Percentiles rank a stretch among this genome's conserved stretches.
These are phyloP conservation scores for Podospora anserina DNA, from an alignment of 495 filamentous ascomycete species.

Conservation along the genomic window DNA sequence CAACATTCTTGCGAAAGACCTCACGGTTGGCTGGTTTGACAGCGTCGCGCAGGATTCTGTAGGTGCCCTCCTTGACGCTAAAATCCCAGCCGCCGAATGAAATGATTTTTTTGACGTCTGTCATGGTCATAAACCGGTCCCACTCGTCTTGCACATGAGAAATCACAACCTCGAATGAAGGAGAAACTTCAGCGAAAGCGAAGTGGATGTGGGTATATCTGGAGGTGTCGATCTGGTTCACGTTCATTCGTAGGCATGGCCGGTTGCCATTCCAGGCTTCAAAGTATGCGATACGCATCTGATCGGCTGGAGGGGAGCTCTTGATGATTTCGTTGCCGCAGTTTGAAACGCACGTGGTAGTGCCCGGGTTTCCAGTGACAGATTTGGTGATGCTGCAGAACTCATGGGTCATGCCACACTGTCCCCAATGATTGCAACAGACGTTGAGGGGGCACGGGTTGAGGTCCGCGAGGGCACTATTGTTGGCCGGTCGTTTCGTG, in stretches of 20 bases:
- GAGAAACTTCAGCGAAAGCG: slow-evolving; percentile 20
- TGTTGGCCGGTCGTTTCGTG: slow-evolving; percentile 13
- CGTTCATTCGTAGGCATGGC: slow-evolving; percentile 22
- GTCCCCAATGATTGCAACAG: slow-evolving; percentile 42
- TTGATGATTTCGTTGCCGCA: slow-evolving; percentile 40
- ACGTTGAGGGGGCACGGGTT: slow-evolving; percentile 39
- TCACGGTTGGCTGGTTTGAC: slow-evolving; percentile 22
- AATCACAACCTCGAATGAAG: slow-evolving; percentile 11
- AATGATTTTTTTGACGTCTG: slow-evolving; percentile 25
- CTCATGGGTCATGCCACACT: slow-evolving; percentile 45
- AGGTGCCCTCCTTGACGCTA: slow-evolving; percentile 23
- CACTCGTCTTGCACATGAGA: slow-evolving; percentile 19
- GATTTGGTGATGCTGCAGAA: slow-evolving; percentile 38
- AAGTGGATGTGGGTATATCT: slow-evolving; percentile 28
- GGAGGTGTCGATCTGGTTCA: slow-evolving; percentile 14
- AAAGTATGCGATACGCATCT: slow-evolving; percentile 26
- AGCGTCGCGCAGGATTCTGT: slow-evolving; percentile 27
- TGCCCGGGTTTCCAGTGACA: slow-evolving; percentile 39
- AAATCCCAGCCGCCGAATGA: slow-evolving; percentile 37
- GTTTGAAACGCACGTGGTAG: slow-evolving; percentile 42
- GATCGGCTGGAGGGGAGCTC: slow-evolving; percentile 1
- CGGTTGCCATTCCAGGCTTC: slow-evolving; percentile 31
- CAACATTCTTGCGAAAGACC: slow-evolving; percentile 24
- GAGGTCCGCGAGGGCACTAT: slow-evolving; percentile 20
- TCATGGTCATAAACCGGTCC: slow-evolving; percentile 19